Conservation (phyloP, 2,329 filamentous ascomycete species). For the Fusarium paranaense region DNA sequence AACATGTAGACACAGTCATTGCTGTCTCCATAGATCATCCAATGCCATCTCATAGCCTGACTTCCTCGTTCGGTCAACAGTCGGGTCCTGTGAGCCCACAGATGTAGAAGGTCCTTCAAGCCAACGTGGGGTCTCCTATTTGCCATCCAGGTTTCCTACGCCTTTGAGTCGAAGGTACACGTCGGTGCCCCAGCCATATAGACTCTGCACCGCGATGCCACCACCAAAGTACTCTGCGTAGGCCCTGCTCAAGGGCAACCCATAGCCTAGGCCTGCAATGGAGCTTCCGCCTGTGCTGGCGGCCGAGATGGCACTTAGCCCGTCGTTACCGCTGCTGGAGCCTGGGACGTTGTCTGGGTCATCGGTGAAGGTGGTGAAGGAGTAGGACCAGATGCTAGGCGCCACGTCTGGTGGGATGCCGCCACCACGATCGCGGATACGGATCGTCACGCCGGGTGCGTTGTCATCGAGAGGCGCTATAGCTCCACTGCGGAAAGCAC, state of each 20-base stretch:
- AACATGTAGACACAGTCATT: neutral
- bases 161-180: slow-evolving; percentile 75
- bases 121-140: slow-evolving; percentile 13
- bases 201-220: slow-evolving; percentile 92
- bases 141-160: slow-evolving; percentile 64
- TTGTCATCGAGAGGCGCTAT: slow-evolving; percentile 72
- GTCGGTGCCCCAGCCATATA: slow-evolving; percentile 90
- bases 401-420: slow-evolving; percentile 88
- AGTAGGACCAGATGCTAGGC: slow-evolving; percentile 94
- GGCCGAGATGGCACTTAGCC: slow-evolving; percentile 79
- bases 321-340: slow-evolving; percentile 58
- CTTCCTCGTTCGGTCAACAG: neutral
- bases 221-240: slow-evolving; percentile 99
- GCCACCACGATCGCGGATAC: slow-evolving; percentile 94
- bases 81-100: neutral
- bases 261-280: slow-evolving; percentile 94
- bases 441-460: slow-evolving; percentile 89
- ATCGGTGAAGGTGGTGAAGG: slow-evolving; percentile 92
- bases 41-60: neutral
- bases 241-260: slow-evolving; percentile 87
- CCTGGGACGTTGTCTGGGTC: slow-evolving; percentile 56
- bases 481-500: slow-evolving; percentile 57
- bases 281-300: slow-evolving; percentile 80
- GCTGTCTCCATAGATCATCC: neutral
- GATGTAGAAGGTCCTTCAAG: neutral